Percentiles rank a stretch among this genome's conserved stretches.
Evolutionary conservation across 306 rosid species (phyloP).

Genomic region (Lotus japonicus): DNA sequence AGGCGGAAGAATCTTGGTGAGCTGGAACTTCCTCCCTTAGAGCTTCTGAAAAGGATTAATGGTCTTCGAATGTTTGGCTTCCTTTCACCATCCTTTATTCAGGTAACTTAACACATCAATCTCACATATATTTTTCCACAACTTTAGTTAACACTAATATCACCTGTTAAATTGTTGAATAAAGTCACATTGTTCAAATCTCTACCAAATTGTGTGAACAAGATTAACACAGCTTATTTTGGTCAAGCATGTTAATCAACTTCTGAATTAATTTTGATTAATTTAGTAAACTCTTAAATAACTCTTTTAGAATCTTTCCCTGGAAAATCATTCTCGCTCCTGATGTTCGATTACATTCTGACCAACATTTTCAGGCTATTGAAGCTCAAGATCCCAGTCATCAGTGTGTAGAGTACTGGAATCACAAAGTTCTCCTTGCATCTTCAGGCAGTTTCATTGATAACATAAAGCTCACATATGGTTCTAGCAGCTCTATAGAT

Average conservation of each 20-base stretch:
- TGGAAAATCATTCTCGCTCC: neutral
- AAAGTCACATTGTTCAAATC: neutral
- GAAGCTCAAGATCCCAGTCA: slow-evolving; percentile 73
- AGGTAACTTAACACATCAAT: slow-evolving; percentile 38
- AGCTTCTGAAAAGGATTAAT: slow-evolving; percentile 39
- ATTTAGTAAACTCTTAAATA: too few relatives aligned
- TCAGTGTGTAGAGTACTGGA: slow-evolving; percentile 75
- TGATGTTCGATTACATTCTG: slow-evolving; percentile 10
- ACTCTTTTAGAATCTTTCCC: neutral
- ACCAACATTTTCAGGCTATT: slow-evolving; percentile 48
- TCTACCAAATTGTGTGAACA: neutral
- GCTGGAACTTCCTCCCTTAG: slow-evolving; percentile 33
- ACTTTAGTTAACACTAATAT: neutral
- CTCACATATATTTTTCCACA: neutral
- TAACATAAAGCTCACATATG: slow-evolving; percentile 16
- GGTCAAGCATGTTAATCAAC: neutral
- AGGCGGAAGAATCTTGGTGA: slow-evolving; percentile 36
- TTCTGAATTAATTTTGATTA: neutral
- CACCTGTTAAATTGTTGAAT: neutral
- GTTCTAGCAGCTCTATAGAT: slow-evolving; percentile 29
- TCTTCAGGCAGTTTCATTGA: slow-evolving; percentile 11
- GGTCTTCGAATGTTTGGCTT: slow-evolving; percentile 88
- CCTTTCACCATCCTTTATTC: slow-evolving; percentile 43
- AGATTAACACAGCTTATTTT: neutral
- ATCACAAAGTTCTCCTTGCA: slow-evolving; percentile 31